These are phyloP conservation scores for Stagonosporopsis rhizophila DNA, from an alignment of 2,329 filamentous ascomycete genomes.

Conservation along the genomic window DNA sequence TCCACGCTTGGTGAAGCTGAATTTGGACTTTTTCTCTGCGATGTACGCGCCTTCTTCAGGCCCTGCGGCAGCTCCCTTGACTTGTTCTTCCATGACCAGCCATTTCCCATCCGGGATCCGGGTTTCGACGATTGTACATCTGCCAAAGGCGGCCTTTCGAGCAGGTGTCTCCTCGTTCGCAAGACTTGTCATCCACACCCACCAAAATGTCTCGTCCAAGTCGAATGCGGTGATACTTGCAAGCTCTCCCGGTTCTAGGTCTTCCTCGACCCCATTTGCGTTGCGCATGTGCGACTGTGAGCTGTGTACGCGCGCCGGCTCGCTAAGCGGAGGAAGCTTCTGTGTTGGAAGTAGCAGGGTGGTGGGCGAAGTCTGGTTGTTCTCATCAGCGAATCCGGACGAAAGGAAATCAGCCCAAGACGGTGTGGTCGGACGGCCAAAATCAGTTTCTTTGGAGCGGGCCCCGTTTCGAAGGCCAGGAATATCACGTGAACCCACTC, in stretches of 20 bases:
- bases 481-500: constrained; percentile 70
- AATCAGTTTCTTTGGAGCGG: constrained; percentile 69
- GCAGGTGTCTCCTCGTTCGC: constrained; percentile 85
- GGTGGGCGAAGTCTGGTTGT: constrained; percentile 66
- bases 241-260: constrained; percentile 88
- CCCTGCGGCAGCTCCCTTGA: constrained; percentile 88
- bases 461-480: constrained; percentile 72
- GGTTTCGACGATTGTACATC: constrained; percentile 92
- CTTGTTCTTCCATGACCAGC: constrained; percentile 95
- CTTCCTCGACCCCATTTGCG: constrained; percentile 72
- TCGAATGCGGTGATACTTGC: constrained; percentile 88
- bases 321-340: constrained; percentile 86
- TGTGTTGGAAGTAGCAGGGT: constrained; percentile 87
- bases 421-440: constrained; percentile 87
- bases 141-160: constrained; percentile 90
- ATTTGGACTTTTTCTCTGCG: constrained; percentile 93
- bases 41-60: constrained; percentile 87
- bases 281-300: constrained; percentile 77
- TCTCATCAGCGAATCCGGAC: constrained; percentile 84
- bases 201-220: constrained; percentile 97
- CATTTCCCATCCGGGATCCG: constrained; percentile 80
- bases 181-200: constrained; percentile 98
- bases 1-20: constrained; percentile 79
- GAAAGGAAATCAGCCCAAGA: constrained; percentile 99
- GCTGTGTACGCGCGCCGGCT: constrained; percentile 72